Evolutionary conservation across 495 filamentous ascomycete genomes (phyloP), one percentile per base, ranked within the genome.

Genomic region (Daldinia grandis): DNA sequence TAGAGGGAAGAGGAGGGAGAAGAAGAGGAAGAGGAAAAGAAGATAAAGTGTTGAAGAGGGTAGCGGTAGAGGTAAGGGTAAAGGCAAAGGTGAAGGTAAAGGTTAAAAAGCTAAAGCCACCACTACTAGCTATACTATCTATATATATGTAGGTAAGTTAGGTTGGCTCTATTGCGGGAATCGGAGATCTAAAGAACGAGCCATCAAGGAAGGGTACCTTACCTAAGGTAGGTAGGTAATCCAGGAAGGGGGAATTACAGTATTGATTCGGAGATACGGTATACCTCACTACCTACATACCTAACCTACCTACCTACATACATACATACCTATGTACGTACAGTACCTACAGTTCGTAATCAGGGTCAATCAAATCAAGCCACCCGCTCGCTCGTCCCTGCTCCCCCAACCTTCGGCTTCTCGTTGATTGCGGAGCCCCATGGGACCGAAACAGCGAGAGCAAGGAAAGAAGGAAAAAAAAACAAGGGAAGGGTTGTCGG

Each of bases 371-470:
- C n/a, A n/a, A n/a, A n/a, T n/a, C n/a, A n/a, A n/a, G 44, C 30
- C 44, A 51, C 27, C 15, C 24, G 19, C 3, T 12, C n/a, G n/a
- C n/a, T n/a, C n/a, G n/a, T 17, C 25, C 14, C 49, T 17, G n/a
- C n/a, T 30, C 33, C 56, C 56, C 56, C 33, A 54, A 30, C 9
- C 14, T 54, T 19, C 25, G 9, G n/a, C 19, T 25, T 27, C 47
- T 27, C 40, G 15, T 44, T 17, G 3, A 15, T 42, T 66, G 64
- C 64, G 64, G 56, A 66, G 64, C 64, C 65, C 65, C 65, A 68
- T 62, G 65, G 65, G 58, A 68, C 58, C 19, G 15, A 38, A 47
- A 12, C 2, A 47, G 42, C 42, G 17, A 47, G 6, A 30, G 28
- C 0, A 6, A 30, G 5, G 2, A 30, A 6, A 30, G 28, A 1